Conservation (phyloP, 1,284 basidiomycete species). For the Microbotryum silenes-acaulis region DNA sequence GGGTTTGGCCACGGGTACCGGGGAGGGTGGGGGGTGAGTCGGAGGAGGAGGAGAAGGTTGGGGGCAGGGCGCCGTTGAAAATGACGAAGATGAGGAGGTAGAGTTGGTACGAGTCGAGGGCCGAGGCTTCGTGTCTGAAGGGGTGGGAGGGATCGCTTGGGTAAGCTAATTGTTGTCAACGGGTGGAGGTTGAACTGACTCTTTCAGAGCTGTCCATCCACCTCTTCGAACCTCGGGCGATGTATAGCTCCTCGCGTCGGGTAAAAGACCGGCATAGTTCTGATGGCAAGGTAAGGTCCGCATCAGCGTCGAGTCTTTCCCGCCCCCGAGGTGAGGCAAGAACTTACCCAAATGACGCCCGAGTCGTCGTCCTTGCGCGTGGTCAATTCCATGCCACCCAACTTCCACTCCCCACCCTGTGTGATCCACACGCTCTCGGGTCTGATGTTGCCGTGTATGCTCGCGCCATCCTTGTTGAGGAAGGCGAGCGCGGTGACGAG, state of each 20-base stretch:
- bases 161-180: background rate
- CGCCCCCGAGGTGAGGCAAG: conserved; percentile 1
- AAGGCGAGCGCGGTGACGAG: conserved; percentile 78
- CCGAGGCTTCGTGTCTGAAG: conserved; percentile 58
- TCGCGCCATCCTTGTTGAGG: conserved; percentile 69
- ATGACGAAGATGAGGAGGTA: conserved; percentile 73
- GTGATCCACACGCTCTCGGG: conserved; percentile 78
- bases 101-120: conserved; percentile 75
- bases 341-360: conserved; percentile 67
- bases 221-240: conserved; percentile 85
- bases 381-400: conserved; percentile 88
- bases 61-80: conserved; percentile 71
- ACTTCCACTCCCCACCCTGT: conserved; percentile 87
- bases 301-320: background rate
- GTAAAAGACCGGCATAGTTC: conserved; percentile 54
- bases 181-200: conserved; percentile 49
- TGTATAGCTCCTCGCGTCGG: conserved; percentile 40
- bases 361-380: conserved; percentile 70
- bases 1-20: conserved; percentile 60
- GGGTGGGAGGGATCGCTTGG: too few relatives aligned
- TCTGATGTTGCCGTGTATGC: conserved; percentile 80
- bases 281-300: background rate
- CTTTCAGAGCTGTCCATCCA: conserved; percentile 75
- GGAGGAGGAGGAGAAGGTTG: conserved; percentile 53
- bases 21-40: conserved; percentile 60